A percentile compares a stretch with the other conserved stretches of the same genome.
phyloP scores from a whole-genome alignment of 495 filamentous ascomycete genomes.

The Copromyces sp. region DNA sequence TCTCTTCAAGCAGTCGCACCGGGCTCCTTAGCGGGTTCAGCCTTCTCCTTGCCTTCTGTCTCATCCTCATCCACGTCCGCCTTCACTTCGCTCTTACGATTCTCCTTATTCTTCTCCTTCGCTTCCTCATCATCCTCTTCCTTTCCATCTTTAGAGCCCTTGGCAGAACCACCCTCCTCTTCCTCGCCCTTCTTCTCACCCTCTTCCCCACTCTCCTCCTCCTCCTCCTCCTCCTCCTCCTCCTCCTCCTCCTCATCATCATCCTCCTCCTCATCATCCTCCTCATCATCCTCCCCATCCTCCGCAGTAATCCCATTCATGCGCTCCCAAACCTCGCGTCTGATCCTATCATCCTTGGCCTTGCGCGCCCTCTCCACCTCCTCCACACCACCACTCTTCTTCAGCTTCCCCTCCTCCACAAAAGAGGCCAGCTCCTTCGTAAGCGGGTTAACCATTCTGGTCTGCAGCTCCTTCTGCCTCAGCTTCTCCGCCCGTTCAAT shows the following conservation, averaged over 20 bases:
- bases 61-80: not conserved
- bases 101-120: not conserved
- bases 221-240: not conserved
- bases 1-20: not conserved
- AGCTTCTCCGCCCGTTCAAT: slow-evolving; percentile 91
- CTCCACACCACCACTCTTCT: slow-evolving; percentile 91
- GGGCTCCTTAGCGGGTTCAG: not conserved
- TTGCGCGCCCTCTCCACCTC: slow-evolving; percentile 80
- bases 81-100: not conserved
- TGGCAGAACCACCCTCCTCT: not conserved
- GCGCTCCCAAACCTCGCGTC: slow-evolving; percentile 75
- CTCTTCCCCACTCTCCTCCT: not conserved
- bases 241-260: not conserved
- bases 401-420: slow-evolving; percentile 83
- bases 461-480: slow-evolving; percentile 77
- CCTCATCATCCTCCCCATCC: slow-evolving; percentile 18
- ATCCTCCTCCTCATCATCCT: not conserved
- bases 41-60: not conserved
- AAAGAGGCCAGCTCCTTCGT: slow-evolving; percentile 81
- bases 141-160: not conserved
- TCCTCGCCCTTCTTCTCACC: not conserved
- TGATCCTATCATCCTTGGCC: slow-evolving; percentile 76
- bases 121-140: not conserved
- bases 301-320: slow-evolving; percentile 40
- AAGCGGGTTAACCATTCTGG: slow-evolving; percentile 64